Conservation (phyloP, 306 rosid genomes). For the Dalbergia oliveri region DNA sequence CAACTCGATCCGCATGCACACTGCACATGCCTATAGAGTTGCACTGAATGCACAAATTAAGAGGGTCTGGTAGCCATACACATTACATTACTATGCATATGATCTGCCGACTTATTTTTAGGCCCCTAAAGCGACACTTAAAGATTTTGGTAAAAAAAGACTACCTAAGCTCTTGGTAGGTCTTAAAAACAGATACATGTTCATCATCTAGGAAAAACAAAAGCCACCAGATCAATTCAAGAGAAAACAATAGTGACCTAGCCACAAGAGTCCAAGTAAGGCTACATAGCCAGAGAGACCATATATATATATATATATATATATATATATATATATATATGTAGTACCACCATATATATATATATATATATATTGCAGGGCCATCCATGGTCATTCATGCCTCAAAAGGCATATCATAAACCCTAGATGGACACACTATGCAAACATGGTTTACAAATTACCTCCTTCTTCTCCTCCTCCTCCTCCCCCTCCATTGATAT, state of each 20-base stretch:
- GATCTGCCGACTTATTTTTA: constrained; percentile 52
- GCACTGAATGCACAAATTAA: constrained; percentile 47
- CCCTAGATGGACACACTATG: constrained; percentile 53
- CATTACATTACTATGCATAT: constrained; percentile 40
- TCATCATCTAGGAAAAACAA: background rate
- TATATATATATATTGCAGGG: constrained; percentile 39
- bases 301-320: constrained; percentile 34
- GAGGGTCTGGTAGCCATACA: constrained; percentile 48
- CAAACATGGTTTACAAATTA: constrained; percentile 50
- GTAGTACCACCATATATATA: constrained; percentile 13
- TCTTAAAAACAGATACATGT: constrained; percentile 34
- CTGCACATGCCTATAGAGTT: constrained; percentile 61
- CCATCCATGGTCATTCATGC: constrained; percentile 36
- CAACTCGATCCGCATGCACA: constrained; percentile 60
- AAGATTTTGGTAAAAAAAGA: background rate
- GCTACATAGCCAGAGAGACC: constrained; percentile 42
- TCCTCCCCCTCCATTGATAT: constrained; percentile 61
- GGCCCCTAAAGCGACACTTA: constrained; percentile 25
- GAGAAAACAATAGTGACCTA: constrained; percentile 44
- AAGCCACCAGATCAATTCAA: constrained; percentile 36
- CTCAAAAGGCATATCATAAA: constrained; percentile 45
- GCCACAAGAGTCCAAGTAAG: constrained; percentile 47
- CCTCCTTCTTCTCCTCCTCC: constrained; percentile 47
- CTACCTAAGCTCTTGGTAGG: constrained; percentile 38
- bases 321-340: constrained; percentile 35